Evolutionary conservation across 225 moss, liverwort and hornwort species (phyloP).

Genomic region (Asterella californica): DNA sequence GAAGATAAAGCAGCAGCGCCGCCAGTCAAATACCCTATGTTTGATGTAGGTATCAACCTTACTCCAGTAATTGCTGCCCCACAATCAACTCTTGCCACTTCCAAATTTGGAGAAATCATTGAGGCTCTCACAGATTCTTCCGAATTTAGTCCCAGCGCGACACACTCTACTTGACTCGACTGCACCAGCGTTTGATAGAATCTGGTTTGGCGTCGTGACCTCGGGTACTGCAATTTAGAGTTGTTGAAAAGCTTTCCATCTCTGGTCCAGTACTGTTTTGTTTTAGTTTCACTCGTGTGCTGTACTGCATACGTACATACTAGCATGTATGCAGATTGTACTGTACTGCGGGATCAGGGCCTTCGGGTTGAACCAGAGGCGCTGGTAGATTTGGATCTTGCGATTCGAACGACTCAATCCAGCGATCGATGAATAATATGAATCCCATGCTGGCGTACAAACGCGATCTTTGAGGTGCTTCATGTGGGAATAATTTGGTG

Average conservation of each 20-base stretch:
- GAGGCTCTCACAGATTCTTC: neutral
- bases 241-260: too few relatives aligned
- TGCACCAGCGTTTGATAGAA: neutral
- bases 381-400: neutral
- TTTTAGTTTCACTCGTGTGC: neutral
- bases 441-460: neutral
- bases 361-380: too few relatives aligned
- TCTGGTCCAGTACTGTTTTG: too few relatives aligned
- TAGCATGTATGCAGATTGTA: neutral
- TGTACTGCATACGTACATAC: neutral
- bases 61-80: neutral
- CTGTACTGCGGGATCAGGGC: neutral
- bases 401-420: too few relatives aligned
- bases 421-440: neutral
- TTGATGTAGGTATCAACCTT: too few relatives aligned
- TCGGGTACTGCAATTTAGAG: neutral
- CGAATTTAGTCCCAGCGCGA: neutral
- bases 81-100: neutral
- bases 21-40: neutral
- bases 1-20: conserved; percentile 3
- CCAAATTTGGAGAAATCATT: conserved; percentile 4
- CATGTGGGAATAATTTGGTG: too few relatives aligned
- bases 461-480: too few relatives aligned
- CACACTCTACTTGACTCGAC: too few relatives aligned
- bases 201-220: neutral